These are phyloP conservation scores for Neofusicoccum parvum DNA, from an alignment of 2,329 filamentous ascomycete species.

Conservation along the genomic window DNA sequence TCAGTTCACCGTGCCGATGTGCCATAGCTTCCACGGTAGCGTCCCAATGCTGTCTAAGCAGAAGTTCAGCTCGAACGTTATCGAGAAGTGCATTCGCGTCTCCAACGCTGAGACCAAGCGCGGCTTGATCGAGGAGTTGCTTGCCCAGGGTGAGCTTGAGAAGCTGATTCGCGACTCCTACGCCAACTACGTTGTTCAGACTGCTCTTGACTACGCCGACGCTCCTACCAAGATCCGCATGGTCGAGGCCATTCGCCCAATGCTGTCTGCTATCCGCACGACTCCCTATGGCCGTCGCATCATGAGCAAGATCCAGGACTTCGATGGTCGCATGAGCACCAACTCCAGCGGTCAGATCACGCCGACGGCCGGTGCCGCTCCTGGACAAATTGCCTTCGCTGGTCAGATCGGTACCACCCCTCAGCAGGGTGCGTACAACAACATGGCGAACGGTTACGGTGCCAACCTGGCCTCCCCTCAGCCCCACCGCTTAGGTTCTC, in stretches of 20 bases:
- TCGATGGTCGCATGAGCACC: slow-evolving; percentile 40
- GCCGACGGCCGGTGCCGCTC: slow-evolving; percentile 5
- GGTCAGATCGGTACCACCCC: background rate
- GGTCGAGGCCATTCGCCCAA: slow-evolving; percentile 81
- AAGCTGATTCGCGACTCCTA: slow-evolving; percentile 88
- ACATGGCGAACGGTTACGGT: slow-evolving; percentile 20
- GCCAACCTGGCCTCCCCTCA: slow-evolving; percentile 20
- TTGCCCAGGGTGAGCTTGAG: slow-evolving; percentile 74
- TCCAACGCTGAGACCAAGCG: slow-evolving; percentile 74
- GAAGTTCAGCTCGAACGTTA: slow-evolving; percentile 99
- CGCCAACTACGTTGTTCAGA: slow-evolving; percentile 98
- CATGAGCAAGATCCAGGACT: slow-evolving; percentile 76
- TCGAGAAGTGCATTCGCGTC: slow-evolving; percentile 89
- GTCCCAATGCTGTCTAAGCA: slow-evolving; percentile 78
- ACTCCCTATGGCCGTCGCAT: slow-evolving; percentile 95
- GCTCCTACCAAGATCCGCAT: slow-evolving; percentile 51
- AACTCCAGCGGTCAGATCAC: slow-evolving; percentile 15
- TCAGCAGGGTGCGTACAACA: slow-evolving; percentile 12
- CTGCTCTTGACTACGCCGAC: slow-evolving; percentile 67
- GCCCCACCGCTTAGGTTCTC: slow-evolving; percentile 31
- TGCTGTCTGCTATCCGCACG: slow-evolving; percentile 80
- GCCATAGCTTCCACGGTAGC: slow-evolving; percentile 76
- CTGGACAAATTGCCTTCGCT: slow-evolving; percentile 7
- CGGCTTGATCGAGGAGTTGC: slow-evolving; percentile 82
- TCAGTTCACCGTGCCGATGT: slow-evolving; percentile 85